Evolutionary conservation across 371 early-diverging fungal genomes (phyloP).

Genomic region (Amoeboradix gromovi): DNA sequence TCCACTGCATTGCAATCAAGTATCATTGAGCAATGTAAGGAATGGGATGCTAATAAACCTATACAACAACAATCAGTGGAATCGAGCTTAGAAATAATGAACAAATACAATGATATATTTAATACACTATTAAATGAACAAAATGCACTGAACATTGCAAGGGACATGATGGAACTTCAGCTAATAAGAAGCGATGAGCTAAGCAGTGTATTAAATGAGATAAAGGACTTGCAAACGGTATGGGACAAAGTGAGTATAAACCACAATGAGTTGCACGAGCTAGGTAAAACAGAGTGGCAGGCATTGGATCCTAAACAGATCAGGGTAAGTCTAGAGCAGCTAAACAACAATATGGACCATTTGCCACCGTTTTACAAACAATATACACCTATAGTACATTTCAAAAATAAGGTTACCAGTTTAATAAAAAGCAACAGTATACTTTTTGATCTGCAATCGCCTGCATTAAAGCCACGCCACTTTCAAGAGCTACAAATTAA

Average conservation of each 20-base stretch:
- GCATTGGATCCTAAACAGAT: constrained; percentile 63
- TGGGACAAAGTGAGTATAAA: constrained; percentile 57
- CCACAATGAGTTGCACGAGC: constrained; percentile 50
- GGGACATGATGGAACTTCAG: constrained; percentile 64
- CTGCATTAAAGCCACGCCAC: constrained; percentile 82
- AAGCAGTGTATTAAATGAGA: constrained; percentile 64
- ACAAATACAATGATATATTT: constrained; percentile 55
- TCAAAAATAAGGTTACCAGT: constrained; percentile 46
- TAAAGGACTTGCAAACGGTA: constrained; percentile 66
- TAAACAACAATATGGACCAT: constrained; percentile 47
- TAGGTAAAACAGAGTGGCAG: constrained; percentile 63
- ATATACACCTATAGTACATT: constrained; percentile 85
- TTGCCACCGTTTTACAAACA: constrained; percentile 80
- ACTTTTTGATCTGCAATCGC: constrained; percentile 67
- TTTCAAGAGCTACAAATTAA: constrained; percentile 69
- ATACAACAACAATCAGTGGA: constrained; percentile 72
- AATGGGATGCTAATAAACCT: constrained; percentile 84
- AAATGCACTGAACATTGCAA: constrained; percentile 63
- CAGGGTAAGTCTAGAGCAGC: constrained; percentile 50
- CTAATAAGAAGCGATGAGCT: constrained; percentile 35
- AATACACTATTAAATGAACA: constrained; percentile 53
- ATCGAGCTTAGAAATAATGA: constrained; percentile 46
- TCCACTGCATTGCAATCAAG: constrained; percentile 9
- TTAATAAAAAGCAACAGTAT: constrained; percentile 49
- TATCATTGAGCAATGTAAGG: constrained; percentile 45